Conservation (phyloP, 208 protist species). For the Trypanosoma platydactyli region DNA sequence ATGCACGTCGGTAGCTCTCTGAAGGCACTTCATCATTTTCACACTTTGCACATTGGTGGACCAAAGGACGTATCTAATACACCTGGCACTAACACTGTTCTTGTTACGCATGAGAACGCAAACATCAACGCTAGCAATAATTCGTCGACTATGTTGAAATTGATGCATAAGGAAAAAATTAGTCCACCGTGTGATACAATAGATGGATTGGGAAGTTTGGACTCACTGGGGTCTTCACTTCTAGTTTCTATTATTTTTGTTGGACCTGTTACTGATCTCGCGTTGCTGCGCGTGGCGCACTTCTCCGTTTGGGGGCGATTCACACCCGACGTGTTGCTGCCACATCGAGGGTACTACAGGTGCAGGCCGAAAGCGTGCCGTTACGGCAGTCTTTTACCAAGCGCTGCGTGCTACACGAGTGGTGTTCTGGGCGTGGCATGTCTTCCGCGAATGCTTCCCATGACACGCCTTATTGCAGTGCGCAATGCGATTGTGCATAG, state of each 20-base stretch:
- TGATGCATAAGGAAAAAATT: background rate
- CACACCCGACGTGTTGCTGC: background rate
- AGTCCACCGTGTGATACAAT: too few relatives aligned
- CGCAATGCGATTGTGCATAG: constrained; percentile 8
- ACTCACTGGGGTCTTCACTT: background rate
- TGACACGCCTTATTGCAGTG: constrained; percentile 21
- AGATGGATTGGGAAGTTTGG: background rate
- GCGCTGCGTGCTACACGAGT: background rate
- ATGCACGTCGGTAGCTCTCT: constrained; percentile 19
- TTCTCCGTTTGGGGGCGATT: constrained; percentile 31
- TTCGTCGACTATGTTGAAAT: background rate
- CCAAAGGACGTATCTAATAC: background rate
- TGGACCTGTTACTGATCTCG: constrained; percentile 22
- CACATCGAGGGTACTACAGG: constrained; percentile 14
- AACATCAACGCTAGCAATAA: background rate
- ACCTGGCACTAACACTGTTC: background rate
- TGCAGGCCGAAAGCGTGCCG: constrained; percentile 10
- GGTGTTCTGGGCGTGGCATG: constrained; percentile 3
- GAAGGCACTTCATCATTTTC: constrained; percentile 10
- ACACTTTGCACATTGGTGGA: background rate
- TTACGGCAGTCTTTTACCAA: constrained; percentile 3
- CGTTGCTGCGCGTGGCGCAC: constrained; percentile 12
- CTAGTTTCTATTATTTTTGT: constrained; percentile 23
- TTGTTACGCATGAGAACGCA: background rate
- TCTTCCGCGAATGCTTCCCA: constrained; percentile 19